Base-by-base conservation (phyloP, 306 rosid genomes). In the Cajanus cajan region DNA sequence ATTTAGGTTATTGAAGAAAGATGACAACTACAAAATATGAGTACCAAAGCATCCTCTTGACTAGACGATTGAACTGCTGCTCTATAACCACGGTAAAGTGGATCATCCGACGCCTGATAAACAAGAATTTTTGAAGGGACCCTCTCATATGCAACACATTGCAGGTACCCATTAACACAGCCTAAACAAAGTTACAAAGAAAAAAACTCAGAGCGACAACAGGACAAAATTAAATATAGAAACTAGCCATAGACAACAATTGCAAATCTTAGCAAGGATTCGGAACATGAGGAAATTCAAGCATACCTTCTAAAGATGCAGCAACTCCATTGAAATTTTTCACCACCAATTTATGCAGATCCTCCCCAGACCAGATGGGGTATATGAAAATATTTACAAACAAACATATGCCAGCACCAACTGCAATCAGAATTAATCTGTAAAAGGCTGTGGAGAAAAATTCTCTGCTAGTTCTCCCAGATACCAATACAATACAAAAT, bases 321-420 rank as follows among this genome's bases (percentile, higher is more conserved):
- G 94, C 94, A 64, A 88, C 91, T 57, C 85, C 91, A 66, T 25
- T 41, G 63, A 90, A 88, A 69, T 90, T 88, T 76, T 88, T 90
- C 15, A 88, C 94, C 85, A 90, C 94, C 80, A 86, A 54, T 76
- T 90, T 86, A 73, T 90, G 94, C 41, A 90, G 85, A 81, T 89
- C 90, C 82, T 89, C 93, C 73, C 93, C 93, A 22, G 93, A 48
- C 93, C 93, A 89, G 54, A 90, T 90, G 24, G 94, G 94, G 65
- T 37, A 84, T 55, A 90, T 50, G 19, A 65, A 83, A 74, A 88
- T 80, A 79, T 90, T 90, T 68, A 90, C 85, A 50, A 78, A 37
- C 59, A 90, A 73, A 79, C 87, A 75, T 72, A 83, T 51, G 8
- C 77, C 76, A 15, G 90, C 94, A 59, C 94, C 94, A 4, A 88